Evolutionary conservation across 2,329 filamentous ascomycete species (phyloP).

Genomic region (Fusarium coicis): DNA sequence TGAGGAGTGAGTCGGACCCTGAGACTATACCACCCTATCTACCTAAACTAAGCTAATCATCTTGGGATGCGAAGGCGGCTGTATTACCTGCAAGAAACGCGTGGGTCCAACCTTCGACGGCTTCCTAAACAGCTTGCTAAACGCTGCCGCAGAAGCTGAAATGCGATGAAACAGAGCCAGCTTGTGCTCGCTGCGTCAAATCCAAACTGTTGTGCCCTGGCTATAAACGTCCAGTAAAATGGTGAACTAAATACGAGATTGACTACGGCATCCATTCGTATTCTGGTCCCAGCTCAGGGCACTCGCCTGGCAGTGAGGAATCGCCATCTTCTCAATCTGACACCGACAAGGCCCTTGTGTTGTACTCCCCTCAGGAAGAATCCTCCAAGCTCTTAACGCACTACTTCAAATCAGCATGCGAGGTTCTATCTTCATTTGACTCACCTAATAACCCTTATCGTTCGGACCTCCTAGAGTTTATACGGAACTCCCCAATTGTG

Average conservation of each 20-base stretch:
- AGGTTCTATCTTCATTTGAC: constrained; percentile 23
- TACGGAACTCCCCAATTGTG: constrained; percentile 7
- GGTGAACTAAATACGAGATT: constrained; percentile 37
- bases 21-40: too few relatives aligned
- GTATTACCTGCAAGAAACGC: constrained; percentile 3
- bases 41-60: background rate
- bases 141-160: constrained; percentile 16
- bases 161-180: constrained; percentile 31
- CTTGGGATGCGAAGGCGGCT: background rate
- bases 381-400: background rate
- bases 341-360: background rate
- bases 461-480: constrained; percentile 19
- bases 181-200: constrained; percentile 27
- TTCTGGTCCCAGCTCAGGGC: background rate
- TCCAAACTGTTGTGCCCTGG: constrained; percentile 23
- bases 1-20: background rate
- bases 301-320: background rate
- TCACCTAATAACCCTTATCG: constrained; percentile 26
- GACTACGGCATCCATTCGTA: background rate
- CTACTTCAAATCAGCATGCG: constrained; percentile 26
- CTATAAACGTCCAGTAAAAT: constrained; percentile 29
- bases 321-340: background rate
- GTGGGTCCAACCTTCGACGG: background rate
- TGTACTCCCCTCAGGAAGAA: background rate
- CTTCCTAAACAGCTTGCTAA: background rate